phyloP scores from a whole-genome alignment of 306 rosid species.

The Cotoneaster glaucophyllus region DNA sequence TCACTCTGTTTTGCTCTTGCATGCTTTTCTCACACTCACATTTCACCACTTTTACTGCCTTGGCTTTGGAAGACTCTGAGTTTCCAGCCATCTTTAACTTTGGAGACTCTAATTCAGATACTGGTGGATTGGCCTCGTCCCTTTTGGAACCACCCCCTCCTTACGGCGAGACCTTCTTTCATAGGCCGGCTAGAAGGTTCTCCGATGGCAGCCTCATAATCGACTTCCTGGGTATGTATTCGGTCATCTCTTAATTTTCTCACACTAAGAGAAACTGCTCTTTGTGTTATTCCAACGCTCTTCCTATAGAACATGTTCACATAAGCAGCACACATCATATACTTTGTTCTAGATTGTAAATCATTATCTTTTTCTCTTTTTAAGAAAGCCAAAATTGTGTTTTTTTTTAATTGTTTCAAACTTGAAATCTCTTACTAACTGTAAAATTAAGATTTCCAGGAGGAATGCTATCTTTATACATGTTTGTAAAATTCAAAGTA shows the following conservation, averaged over 20 bases:
- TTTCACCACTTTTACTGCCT: not conserved
- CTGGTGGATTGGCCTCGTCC: slow-evolving; percentile 39
- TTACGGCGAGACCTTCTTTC: slow-evolving; percentile 46
- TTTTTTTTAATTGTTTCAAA: too few relatives aligned
- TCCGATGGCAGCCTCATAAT: slow-evolving; percentile 38
- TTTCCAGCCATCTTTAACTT: slow-evolving; percentile 54
- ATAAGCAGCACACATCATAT: too few relatives aligned
- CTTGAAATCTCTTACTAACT: too few relatives aligned
- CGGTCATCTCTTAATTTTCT: not conserved
- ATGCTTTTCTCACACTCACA: not conserved
- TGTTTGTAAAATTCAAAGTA: too few relatives aligned
- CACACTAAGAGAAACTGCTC: too few relatives aligned
- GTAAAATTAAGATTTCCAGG: too few relatives aligned
- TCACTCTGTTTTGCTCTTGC: not conserved
- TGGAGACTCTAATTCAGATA: slow-evolving; percentile 51
- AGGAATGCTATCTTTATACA: too few relatives aligned
- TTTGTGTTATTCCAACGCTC: too few relatives aligned
- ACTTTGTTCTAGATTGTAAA: too few relatives aligned
- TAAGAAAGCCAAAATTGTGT: too few relatives aligned
- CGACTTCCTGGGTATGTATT: slow-evolving; percentile 39
- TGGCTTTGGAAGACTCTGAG: slow-evolving; percentile 12
- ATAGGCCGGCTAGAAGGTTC: slow-evolving; percentile 30
- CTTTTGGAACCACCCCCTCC: slow-evolving; percentile 14
- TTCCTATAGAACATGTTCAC: too few relatives aligned
- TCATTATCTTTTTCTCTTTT: too few relatives aligned